Evolutionary conservation across 2,329 filamentous ascomycete genomes (phyloP), one percentile per base, ranked within the genome.

Genomic region (Fusarium stilboides): DNA sequence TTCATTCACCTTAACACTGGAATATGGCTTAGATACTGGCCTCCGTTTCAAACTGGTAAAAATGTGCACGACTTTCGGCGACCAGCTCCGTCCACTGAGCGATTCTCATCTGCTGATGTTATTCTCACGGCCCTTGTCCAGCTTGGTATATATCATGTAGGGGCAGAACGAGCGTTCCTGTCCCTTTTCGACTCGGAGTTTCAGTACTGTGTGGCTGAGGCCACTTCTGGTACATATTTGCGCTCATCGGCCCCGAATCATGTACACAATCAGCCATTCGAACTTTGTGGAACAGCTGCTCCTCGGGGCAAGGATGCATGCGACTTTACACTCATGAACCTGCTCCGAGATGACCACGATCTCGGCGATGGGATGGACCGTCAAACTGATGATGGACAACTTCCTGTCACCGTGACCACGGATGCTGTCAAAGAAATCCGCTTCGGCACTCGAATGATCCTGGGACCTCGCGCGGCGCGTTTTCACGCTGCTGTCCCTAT

Each of bases 131-230:
- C 22, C 6, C 49, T 58, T 6, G 33, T 49, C 1, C 55, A 58
- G 7, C 10, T 58, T 0, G 55, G 49, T 6, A 33, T 42, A 2
- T 44, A 53, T 12, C 55, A 56, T 8, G 33, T 52, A 2, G 40
- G 26, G 5, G 53, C 55, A 19, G 50, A 58, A 13, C 55, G 55
- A 52, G 53, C 55, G 4, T 36, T 58, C 19, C n/a, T 58, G 8
- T 58, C 55, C 1, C 24, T 58, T 1, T 58, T 58, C 2, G 39
- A 58, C 2, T 28, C 53, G 4, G 8, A 14, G 5, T 37, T 22
- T 1, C 55, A 56, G 12, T 58, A 58, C 9, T 44, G 44, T 10
- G 20, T 58, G 0, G 39, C 55, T 2, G 55, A 58, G 31, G 49
- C 55, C 13, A 58, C 55, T 3, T 40, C 55, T 9, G 34, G 19